These are phyloP conservation scores for Millerozyma miso DNA, from an alignment of 805 yeast genomes.

Conservation along the genomic window DNA sequence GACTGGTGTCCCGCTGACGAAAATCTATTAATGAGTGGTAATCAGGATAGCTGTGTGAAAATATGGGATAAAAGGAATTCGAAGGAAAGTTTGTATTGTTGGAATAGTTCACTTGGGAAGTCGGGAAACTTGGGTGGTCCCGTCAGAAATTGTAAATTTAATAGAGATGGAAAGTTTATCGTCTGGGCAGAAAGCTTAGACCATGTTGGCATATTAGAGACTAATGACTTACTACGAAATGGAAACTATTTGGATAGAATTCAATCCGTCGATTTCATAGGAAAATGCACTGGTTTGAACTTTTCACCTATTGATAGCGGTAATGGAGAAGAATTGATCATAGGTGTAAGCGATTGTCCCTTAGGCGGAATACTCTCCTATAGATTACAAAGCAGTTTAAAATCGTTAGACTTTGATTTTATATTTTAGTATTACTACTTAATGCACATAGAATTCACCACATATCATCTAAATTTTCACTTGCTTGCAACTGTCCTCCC, in stretches of 20 bases:
- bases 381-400: slow-evolving; percentile 30
- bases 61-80: slow-evolving; percentile 47
- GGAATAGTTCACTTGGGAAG: slow-evolving; percentile 33
- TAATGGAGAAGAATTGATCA: slow-evolving; percentile 43
- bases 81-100: slow-evolving; percentile 21
- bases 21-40: slow-evolving; percentile 48
- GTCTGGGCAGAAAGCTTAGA: slow-evolving; percentile 60
- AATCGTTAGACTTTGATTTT: slow-evolving; percentile 40
- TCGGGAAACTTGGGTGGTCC: slow-evolving; percentile 38
- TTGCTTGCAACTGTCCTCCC: slow-evolving; percentile 34
- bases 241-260: slow-evolving; percentile 17
- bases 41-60: slow-evolving; percentile 56
- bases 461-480: slow-evolving; percentile 39
- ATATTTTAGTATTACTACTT: slow-evolving; percentile 12
- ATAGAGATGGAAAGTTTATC: slow-evolving; percentile 40
- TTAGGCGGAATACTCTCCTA: slow-evolving; percentile 57
- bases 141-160: slow-evolving; percentile 50
- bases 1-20: slow-evolving; percentile 50
- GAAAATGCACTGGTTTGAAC: slow-evolving; percentile 54
- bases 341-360: slow-evolving; percentile 53
- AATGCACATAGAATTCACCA: slow-evolving; percentile 25
- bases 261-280: slow-evolving; percentile 52
- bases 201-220: slow-evolving; percentile 47
- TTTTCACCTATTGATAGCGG: slow-evolving; percentile 41
- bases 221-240: slow-evolving; percentile 22